Evolutionary conservation across 176 grass and related monocot genomes (phyloP), one percentile per base, ranked within the genome.

Genomic region (Cenchrus fungigraminus): DNA sequence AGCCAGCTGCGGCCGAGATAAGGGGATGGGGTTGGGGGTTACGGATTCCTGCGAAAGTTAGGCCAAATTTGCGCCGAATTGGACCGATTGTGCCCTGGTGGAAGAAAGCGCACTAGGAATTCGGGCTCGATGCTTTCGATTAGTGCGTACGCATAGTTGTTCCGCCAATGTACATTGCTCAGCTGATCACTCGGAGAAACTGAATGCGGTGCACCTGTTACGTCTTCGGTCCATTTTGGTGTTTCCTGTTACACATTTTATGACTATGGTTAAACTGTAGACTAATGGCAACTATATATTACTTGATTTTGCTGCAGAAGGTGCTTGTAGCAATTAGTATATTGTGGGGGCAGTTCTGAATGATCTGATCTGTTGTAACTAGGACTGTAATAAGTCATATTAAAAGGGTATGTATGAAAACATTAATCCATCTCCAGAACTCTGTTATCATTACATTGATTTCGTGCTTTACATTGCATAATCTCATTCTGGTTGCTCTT

Each of bases 71-170:
- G 64, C 37, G 76, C 13, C 25, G 68, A 37, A 25, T 51, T 4
- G 43, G 15, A 2, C 63, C 4, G 43, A 20, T 60, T 32, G 19
- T n/a, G 17, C 20, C 53, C 28, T 61, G 3, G 28, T 51, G 14
- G 76, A 50, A 54, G 76, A 58, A 50, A 51, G 81, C 22, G 6
- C 25, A 14, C 25, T 74, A 43, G 50, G 74, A 78, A 59, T 59
- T 52, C 12, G 17, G 31, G 64, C 6, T 68, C 55, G 3, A 8
- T 25, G 28, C 72, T 2, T 31, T 20, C 49, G 17, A 49, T 12
- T 17, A 40, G 37, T 75, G 64, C 51, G 4, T 6, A 82, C 6
- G 3, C 62, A 66, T 19, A 25, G 44, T 17, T 15, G 42, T 31
- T 6, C 31, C 13, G 3, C 43, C 43, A 31, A 17, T 10, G 8